phyloP scores from a whole-genome alignment of 495 filamentous ascomycete species.

The Trichoderma reesei region DNA sequence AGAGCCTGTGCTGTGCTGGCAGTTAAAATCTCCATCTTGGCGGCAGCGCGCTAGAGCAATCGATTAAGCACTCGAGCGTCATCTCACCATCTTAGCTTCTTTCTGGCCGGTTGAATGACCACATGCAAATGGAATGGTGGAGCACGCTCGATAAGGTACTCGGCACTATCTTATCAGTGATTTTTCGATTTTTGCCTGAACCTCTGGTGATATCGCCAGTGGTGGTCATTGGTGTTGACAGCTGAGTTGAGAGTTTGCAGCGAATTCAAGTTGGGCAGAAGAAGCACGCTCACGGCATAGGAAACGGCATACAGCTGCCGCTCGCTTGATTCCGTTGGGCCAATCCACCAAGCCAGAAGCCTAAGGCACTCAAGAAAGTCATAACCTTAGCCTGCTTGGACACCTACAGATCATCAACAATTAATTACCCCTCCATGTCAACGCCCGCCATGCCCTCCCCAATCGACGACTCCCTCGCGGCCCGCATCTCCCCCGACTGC shows the following conservation, averaged over 20 bases:
- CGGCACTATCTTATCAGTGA: too few relatives aligned
- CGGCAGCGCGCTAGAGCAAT: constrained; percentile 3
- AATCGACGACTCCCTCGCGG: constrained; percentile 31
- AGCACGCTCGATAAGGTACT: background rate
- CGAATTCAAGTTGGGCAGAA: too few relatives aligned
- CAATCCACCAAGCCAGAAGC: background rate
- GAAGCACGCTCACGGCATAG: too few relatives aligned
- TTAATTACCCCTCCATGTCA: background rate
- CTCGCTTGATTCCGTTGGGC: too few relatives aligned
- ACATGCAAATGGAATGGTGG: background rate
- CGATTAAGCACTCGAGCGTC: background rate
- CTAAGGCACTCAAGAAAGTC: background rate
- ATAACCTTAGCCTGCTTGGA: too few relatives aligned
- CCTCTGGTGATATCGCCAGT: background rate
- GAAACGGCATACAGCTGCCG: too few relatives aligned
- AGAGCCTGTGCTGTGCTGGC: background rate
- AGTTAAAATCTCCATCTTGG: background rate
- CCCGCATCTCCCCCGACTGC: constrained; percentile 37
- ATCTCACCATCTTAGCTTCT: background rate
- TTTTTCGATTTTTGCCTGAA: too few relatives aligned
- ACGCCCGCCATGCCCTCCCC: constrained; percentile 10
- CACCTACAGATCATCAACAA: too few relatives aligned
- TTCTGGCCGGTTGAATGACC: background rate
- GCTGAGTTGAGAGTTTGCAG: background rate
- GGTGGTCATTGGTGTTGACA: background rate